A percentile compares a stretch with the other conserved stretches of the same genome.
phyloP scores from a whole-genome alignment of 208 protist species.

The Endotrypanum monterogeii region DNA sequence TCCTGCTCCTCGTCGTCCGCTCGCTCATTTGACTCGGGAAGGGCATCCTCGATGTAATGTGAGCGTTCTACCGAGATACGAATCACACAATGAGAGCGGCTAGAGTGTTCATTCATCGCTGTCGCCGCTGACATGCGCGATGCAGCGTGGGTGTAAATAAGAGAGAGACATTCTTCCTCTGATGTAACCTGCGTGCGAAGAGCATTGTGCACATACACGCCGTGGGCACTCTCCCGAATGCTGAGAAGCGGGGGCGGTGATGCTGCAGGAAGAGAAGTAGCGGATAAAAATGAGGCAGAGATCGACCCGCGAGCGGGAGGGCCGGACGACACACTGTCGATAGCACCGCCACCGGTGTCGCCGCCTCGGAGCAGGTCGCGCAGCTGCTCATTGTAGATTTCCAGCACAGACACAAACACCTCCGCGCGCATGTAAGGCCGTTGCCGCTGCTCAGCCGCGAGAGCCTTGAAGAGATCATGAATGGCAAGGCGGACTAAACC shows the following conservation, averaged over 20 bases:
- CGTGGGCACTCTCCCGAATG: conserved; percentile 78
- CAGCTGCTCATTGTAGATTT: conserved; percentile 90
- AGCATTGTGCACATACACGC: conserved; percentile 86
- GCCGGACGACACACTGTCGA: not conserved
- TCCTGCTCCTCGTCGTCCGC: conserved; percentile 16
- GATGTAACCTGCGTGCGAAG: conserved; percentile 46
- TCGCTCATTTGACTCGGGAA: conserved; percentile 30
- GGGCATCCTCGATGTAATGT: conserved; percentile 62
- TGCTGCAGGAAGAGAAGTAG: not conserved
- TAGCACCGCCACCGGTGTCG: conserved; percentile 11
- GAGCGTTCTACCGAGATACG: conserved; percentile 89
- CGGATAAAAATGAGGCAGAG: not conserved
- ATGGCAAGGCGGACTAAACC: conserved; percentile 58
- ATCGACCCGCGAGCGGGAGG: not conserved
- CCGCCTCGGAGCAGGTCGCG: conserved; percentile 62
- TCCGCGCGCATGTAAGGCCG: conserved; percentile 40
- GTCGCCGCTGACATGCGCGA: conserved; percentile 75
- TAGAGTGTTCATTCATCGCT: conserved; percentile 94
- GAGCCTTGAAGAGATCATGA: conserved; percentile 57
- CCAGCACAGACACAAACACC: conserved; percentile 68
- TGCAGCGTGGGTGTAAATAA: conserved; percentile 59
- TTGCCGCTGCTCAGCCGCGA: conserved; percentile 41
- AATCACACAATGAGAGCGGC: conserved; percentile 96
- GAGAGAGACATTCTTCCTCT: conserved; percentile 55
- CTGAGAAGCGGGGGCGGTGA: conserved; percentile 45